Percentiles rank a stretch among this genome's conserved stretches.
These are phyloP conservation scores for Exophiala alcalophila DNA, from an alignment of 2,329 filamentous ascomycete species.

Conservation along the genomic window DNA sequence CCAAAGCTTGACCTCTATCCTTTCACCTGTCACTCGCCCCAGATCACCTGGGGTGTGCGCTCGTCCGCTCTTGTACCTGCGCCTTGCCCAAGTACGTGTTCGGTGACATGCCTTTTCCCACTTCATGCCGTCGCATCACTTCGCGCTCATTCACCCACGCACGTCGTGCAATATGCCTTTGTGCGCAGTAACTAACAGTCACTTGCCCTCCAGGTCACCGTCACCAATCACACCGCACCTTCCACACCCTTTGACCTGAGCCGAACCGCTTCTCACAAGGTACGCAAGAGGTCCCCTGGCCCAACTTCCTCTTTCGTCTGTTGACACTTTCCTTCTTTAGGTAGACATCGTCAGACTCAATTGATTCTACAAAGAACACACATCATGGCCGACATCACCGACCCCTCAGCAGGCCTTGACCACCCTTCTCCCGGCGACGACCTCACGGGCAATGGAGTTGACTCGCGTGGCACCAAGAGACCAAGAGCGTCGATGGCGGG, in stretches of 20 bases:
- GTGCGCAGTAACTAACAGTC: constrained; percentile 13
- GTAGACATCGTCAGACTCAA: constrained; percentile 20
- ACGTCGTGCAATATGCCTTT: constrained; percentile 5
- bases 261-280: constrained; percentile 15
- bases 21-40: constrained; percentile 21
- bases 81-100: constrained; percentile 7
- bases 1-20: constrained; percentile 26
- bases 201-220: constrained; percentile 2
- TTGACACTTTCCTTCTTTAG: constrained; percentile 30
- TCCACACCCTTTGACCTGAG: constrained; percentile 1
- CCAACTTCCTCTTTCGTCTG: constrained; percentile 26
- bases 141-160: constrained; percentile 6
- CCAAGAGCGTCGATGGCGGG: constrained; percentile 71
- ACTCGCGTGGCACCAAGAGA: constrained; percentile 85
- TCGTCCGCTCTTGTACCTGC: constrained; percentile 13
- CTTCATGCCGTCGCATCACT: constrained; percentile 1
- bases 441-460: constrained; percentile 64
- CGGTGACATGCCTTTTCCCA: not conserved
- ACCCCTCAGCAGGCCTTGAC: constrained; percentile 68
- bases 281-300: constrained; percentile 15
- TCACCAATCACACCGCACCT: not conserved
- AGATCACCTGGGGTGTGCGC: constrained; percentile 14
- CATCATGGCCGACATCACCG: constrained; percentile 73
- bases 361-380: constrained; percentile 33
- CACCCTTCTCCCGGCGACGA: constrained; percentile 73